phyloP scores from a whole-genome alignment of 2,329 filamentous ascomycete genomes.

The Calonectria pauciramosa region DNA sequence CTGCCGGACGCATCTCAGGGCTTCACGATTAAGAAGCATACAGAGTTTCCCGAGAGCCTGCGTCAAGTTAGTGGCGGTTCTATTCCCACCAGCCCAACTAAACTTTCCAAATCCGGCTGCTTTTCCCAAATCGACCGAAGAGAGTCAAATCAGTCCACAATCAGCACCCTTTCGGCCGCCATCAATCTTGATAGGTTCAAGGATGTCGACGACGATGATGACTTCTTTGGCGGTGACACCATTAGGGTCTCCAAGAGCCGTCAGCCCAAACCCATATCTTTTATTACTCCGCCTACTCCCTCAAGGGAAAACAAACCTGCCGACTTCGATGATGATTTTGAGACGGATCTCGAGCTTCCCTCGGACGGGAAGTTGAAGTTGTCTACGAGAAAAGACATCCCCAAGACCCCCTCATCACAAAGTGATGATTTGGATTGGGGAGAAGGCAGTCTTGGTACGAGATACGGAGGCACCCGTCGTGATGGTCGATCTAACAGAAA shows the following conservation, averaged over 20 bases:
- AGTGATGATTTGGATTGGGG: conserved; percentile 92
- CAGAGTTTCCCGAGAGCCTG: conserved; percentile 76
- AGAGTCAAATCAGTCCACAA: conserved; percentile 49
- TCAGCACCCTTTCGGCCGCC: conserved; percentile 57
- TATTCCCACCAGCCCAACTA: conserved; percentile 65
- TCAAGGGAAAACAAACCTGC: conserved; percentile 56
- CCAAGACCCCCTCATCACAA: conserved; percentile 72
- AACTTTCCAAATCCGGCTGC: conserved; percentile 49
- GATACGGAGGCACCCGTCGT: conserved; percentile 87
- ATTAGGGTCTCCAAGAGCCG: conserved; percentile 77
- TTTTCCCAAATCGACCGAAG: conserved; percentile 46
- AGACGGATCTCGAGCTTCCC: conserved; percentile 80
- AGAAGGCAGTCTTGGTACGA: conserved; percentile 91
- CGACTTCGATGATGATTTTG: conserved; percentile 74
- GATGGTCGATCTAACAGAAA: conserved; percentile 85
- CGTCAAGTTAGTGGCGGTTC: conserved; percentile 75
- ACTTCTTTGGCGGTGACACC: conserved; percentile 74
- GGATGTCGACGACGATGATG: conserved; percentile 73
- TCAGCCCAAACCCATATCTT: conserved; percentile 63
- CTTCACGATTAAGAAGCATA: conserved; percentile 74
- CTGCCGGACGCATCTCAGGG: conserved; percentile 71
- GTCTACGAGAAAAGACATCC: conserved; percentile 71
- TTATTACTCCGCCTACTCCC: conserved; percentile 70
- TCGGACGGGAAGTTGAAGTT: conserved; percentile 75
- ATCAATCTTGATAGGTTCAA: conserved; percentile 75